These are phyloP conservation scores for Hibiscus syriacus DNA, from an alignment of 345 rosid species.

Conservation along the genomic window DNA sequence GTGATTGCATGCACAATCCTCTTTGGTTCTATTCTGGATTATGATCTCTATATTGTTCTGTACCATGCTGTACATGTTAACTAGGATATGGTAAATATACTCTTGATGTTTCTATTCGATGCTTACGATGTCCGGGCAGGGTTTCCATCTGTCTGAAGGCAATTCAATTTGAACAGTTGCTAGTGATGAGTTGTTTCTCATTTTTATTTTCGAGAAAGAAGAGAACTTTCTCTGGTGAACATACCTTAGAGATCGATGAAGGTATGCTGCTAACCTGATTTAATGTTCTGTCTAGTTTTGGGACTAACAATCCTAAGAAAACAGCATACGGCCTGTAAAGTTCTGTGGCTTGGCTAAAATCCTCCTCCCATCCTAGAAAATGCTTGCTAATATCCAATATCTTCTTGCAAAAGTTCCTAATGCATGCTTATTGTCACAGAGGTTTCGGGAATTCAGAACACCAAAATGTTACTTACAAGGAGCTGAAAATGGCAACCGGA, in stretches of 20 bases:
- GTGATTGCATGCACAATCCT: background rate
- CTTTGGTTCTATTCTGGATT: background rate
- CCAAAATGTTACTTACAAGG: constrained; percentile 32
- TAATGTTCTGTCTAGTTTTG: background rate
- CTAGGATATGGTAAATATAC: background rate
- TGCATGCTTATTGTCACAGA: constrained; percentile 25
- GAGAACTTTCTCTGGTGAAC: constrained; percentile 13
- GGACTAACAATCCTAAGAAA: background rate
- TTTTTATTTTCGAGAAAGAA: constrained; percentile 24
- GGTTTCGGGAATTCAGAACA: constrained; percentile 39
- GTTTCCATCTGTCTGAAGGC: constrained; percentile 4
- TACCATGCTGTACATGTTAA: background rate
- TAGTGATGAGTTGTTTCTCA: constrained; percentile 37
- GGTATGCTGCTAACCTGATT: constrained; percentile 24
- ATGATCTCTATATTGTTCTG: background rate
- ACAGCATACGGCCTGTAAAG: too few species aligned
- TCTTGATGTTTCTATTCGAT: background rate
- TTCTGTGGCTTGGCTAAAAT: too few species aligned
- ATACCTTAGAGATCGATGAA: constrained; percentile 29
- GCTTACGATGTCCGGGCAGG: constrained; percentile 9
- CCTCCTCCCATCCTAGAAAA: too few species aligned
- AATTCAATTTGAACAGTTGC: constrained; percentile 2
- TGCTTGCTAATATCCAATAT: background rate
- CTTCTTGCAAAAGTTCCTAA: constrained; percentile 1
- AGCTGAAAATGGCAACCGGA: constrained; percentile 45